Percentiles rank a stretch among this genome's conserved stretches.
Conservation (phyloP, 805 yeast genomes). For the Candida glaebosa region DNA sequence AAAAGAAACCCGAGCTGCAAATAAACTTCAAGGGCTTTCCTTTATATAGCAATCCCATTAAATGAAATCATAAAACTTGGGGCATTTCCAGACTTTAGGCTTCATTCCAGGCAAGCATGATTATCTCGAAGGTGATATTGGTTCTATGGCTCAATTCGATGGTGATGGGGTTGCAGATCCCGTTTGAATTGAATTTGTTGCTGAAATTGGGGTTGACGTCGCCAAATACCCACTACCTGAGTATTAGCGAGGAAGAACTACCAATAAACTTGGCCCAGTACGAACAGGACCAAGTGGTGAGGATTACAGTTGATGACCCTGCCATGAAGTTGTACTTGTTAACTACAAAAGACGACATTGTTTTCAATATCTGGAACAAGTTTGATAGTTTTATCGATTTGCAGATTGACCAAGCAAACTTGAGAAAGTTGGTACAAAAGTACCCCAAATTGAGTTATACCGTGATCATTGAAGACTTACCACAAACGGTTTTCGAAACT, state of each 20-base stretch:
- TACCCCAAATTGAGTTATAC: constrained; percentile 25
- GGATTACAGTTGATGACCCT: constrained; percentile 26
- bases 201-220: neutral
- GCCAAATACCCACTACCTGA: constrained; percentile 26
- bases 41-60: neutral
- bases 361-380: constrained; percentile 47
- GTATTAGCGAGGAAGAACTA: constrained; percentile 21
- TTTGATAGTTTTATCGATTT: constrained; percentile 12
- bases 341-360: constrained; percentile 6
- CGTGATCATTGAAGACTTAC: constrained; percentile 53
- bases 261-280: constrained; percentile 43
- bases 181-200: neutral
- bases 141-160: neutral
- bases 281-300: constrained; percentile 40
- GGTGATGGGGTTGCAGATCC: neutral
- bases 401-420: constrained; percentile 20
- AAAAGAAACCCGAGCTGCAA: too few species aligned
- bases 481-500: constrained; percentile 55
- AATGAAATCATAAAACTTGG: neutral
- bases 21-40: neutral
- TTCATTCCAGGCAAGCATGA: neutral
- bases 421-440: constrained; percentile 17
- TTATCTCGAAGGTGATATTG: neutral
- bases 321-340: constrained; percentile 15
- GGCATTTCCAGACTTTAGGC: neutral